phyloP scores from a whole-genome alignment of 495 filamentous ascomycete species.

The Annulohypoxylon maeteangense region DNA sequence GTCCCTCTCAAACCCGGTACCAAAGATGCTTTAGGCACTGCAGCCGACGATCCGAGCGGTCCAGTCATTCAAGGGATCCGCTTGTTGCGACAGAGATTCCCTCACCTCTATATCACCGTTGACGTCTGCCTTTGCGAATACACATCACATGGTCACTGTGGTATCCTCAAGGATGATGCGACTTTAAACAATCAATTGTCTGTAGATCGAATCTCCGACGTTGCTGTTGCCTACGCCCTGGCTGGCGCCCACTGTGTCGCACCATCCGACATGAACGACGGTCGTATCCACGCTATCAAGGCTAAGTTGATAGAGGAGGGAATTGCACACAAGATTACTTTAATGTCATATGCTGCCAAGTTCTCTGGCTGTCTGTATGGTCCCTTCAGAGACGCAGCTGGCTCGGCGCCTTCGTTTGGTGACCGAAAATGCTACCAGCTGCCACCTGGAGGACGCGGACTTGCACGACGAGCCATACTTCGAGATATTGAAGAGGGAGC shows the following conservation, averaged over 20 bases:
- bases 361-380: conserved; percentile 97
- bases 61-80: conserved; percentile 89
- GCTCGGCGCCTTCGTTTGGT: conserved; percentile 90
- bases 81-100: conserved; percentile 82
- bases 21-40: conserved; percentile 93
- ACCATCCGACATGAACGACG: conserved; percentile 98
- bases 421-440: conserved; percentile 97
- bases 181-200: conserved; percentile 90
- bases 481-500: conserved; percentile 93
- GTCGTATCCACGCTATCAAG: conserved; percentile 95
- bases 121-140: conserved; percentile 99
- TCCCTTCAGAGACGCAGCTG: conserved; percentile 95
- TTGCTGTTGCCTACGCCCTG: conserved; percentile 89
- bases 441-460: conserved; percentile 89
- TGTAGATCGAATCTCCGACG: conserved; percentile 92
- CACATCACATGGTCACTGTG: conserved; percentile 98
- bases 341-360: conserved; percentile 98
- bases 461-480: conserved; percentile 89
- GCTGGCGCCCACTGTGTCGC: conserved; percentile 97
- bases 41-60: conserved; percentile 90
- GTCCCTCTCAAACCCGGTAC: conserved; percentile 81
- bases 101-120: conserved; percentile 85
- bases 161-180: conserved; percentile 91
- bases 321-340: conserved; percentile 84
- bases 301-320: conserved; percentile 92